Evolutionary conservation across 768 basidiomycete genomes (phyloP).

Genomic region (Nidula microcarpa): DNA sequence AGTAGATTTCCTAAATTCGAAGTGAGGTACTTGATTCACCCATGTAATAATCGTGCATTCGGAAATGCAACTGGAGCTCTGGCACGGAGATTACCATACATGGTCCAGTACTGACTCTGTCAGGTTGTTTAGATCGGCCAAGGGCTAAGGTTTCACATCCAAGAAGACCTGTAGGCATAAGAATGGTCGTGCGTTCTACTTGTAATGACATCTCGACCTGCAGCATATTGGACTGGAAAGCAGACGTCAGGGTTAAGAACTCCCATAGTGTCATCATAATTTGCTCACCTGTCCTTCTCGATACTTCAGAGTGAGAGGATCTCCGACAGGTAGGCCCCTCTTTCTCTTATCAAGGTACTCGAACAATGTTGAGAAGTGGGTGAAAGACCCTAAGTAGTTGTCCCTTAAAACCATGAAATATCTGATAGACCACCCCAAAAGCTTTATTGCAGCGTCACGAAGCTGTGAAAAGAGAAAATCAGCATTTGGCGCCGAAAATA

Average conservation of each 20-base stretch:
- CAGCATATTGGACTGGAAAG: conserved; percentile 72
- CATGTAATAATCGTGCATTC: conserved; percentile 87
- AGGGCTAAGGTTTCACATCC: conserved; percentile 43
- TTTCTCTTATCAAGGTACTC: conserved; percentile 79
- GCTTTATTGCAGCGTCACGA: conserved; percentile 56
- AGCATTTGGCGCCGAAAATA: not conserved
- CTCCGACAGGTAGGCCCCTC: conserved; percentile 61
- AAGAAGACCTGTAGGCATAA: conserved; percentile 66
- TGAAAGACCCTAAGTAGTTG: conserved; percentile 94
- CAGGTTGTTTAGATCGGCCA: conserved; percentile 15
- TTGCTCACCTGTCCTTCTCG: conserved; percentile 66
- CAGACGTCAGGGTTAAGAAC: conserved; percentile 1
- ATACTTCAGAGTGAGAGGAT: conserved; percentile 79
- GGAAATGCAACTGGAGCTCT: conserved; percentile 69
- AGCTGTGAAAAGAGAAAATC: conserved; percentile 30
- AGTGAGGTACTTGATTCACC: conserved; percentile 36
- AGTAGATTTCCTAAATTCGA: not conserved
- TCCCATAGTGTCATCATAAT: not conserved
- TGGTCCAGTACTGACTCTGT: conserved; percentile 38
- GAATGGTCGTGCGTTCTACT: conserved; percentile 46
- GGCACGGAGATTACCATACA: conserved; percentile 58
- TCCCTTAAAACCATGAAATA: conserved; percentile 87
- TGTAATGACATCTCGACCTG: conserved; percentile 65
- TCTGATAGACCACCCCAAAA: conserved; percentile 84
- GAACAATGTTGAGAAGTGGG: conserved; percentile 82